Evolutionary conservation across 2,329 filamentous ascomycete genomes (phyloP).

Genomic region (Remersonia thermophila): DNA sequence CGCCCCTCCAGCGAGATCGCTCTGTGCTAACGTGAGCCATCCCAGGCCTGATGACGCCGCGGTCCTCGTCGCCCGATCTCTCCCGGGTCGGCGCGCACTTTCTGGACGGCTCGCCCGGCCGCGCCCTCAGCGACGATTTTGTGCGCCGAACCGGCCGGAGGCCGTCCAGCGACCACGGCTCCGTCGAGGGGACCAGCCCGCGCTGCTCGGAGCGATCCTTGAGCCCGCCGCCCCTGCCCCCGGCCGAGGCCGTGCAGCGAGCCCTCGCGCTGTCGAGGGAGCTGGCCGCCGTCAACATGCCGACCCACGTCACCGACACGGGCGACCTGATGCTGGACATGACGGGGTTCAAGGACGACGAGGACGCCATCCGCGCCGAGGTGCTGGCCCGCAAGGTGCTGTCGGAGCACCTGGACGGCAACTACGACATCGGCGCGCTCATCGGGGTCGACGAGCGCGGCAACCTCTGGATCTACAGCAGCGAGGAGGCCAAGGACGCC

Average conservation of each 20-base stretch:
- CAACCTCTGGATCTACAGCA: conserved; percentile 99
- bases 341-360: conserved; percentile 91
- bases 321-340: conserved; percentile 97
- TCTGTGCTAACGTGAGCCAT: conserved; percentile 10
- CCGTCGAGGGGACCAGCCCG: conserved; percentile 25
- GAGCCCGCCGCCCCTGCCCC: conserved; percentile 64
- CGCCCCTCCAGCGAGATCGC: not conserved
- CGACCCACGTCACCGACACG: conserved; percentile 78
- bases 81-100: conserved; percentile 33
- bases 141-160: conserved; percentile 35
- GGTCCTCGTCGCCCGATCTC: conserved; percentile 41
- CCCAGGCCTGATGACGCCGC: conserved; percentile 39
- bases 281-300: conserved; percentile 81
- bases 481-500: conserved; percentile 86
- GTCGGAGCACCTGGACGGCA: conserved; percentile 82
- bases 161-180: conserved; percentile 23
- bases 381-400: conserved; percentile 87
- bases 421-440: conserved; percentile 89
- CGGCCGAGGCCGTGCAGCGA: conserved; percentile 66
- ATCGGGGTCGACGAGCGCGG: conserved; percentile 93
- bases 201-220: conserved; percentile 46
- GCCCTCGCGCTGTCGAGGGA: conserved; percentile 78
- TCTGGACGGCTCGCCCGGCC: conserved; percentile 39
- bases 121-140: conserved; percentile 44
- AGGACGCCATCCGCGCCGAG: conserved; percentile 82